phyloP scores from a whole-genome alignment of 495 filamentous ascomycete genomes.

The Talaromyces stipitatus region DNA sequence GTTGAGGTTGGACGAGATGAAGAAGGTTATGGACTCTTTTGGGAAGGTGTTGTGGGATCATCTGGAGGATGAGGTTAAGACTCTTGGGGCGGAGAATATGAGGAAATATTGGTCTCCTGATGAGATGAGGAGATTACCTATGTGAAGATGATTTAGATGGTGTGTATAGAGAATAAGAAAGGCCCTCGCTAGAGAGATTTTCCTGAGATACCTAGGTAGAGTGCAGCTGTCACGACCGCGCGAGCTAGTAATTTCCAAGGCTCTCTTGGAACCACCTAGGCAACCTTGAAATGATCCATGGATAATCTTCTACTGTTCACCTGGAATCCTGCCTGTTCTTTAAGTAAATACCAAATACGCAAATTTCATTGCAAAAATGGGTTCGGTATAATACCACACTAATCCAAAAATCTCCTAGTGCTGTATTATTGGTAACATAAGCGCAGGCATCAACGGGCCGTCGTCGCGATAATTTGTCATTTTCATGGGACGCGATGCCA shows the following conservation, averaged over 20 bases:
- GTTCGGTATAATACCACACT: not conserved
- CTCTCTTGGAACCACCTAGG: too few relatives aligned
- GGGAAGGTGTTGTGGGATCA: slow-evolving; percentile 65
- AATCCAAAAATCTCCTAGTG: not conserved
- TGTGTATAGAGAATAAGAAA: too few relatives aligned
- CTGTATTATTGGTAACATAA: too few relatives aligned
- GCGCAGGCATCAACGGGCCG: not conserved
- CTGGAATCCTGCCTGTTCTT: too few relatives aligned
- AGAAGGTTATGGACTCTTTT: slow-evolving; percentile 59
- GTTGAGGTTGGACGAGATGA: slow-evolving; percentile 59
- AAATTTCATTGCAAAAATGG: not conserved
- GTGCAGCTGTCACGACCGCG: too few relatives aligned
- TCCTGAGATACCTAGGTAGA: too few relatives aligned
- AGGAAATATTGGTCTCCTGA: slow-evolving; percentile 69
- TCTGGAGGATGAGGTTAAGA: slow-evolving; percentile 65
- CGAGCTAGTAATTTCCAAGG: too few relatives aligned
- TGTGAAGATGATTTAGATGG: slow-evolving; percentile 39
- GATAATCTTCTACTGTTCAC: too few relatives aligned
- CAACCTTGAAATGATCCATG: too few relatives aligned
- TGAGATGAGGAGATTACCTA: slow-evolving; percentile 67
- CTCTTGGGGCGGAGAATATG: slow-evolving; percentile 79
- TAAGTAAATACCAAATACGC: too few relatives aligned
- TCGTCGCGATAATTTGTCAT: not conserved
- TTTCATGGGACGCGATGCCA: not conserved
- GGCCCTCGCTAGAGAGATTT: too few relatives aligned